Percentiles rank a stretch among this genome's conserved stretches.
These are phyloP conservation scores for Botrytis byssoidea DNA, from an alignment of 2,329 filamentous ascomycete species.

Conservation along the genomic window DNA sequence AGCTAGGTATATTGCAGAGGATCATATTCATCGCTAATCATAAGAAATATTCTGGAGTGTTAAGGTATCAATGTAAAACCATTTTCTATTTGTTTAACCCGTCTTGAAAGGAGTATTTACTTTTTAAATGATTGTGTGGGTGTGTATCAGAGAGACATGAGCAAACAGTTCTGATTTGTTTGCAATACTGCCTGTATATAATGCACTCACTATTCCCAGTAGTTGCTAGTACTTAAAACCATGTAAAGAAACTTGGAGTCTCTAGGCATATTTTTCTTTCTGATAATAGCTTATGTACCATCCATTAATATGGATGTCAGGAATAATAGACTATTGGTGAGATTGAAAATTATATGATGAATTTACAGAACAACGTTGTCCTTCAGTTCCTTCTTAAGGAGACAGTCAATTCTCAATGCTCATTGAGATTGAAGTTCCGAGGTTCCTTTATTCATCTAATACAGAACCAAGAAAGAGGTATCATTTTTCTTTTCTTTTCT, in stretches of 20 bases:
- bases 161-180: neutral
- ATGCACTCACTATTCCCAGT: neutral
- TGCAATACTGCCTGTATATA: neutral
- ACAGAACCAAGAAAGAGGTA: neutral
- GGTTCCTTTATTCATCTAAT: neutral
- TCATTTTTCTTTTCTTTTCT: neutral
- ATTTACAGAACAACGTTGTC: accelerated
- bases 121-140: neutral
- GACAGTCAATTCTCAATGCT: no score
- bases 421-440: neutral
- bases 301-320: neutral
- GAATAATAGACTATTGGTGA: neutral
- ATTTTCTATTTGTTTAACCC: neutral
- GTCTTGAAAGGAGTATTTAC: neutral
- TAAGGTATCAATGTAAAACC: neutral
- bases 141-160: neutral
- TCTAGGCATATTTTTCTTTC: neutral
- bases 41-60: neutral
- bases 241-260: neutral
- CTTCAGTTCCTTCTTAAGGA: accelerated
- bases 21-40: neutral
- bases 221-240: neutral
- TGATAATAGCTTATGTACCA: neutral
- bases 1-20: neutral
- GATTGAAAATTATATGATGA: accelerated